A percentile compares a stretch with the other conserved stretches of the same genome.
phyloP scores from a whole-genome alignment of 2,329 filamentous ascomycete genomes.

The Xylariaceae sp. region DNA sequence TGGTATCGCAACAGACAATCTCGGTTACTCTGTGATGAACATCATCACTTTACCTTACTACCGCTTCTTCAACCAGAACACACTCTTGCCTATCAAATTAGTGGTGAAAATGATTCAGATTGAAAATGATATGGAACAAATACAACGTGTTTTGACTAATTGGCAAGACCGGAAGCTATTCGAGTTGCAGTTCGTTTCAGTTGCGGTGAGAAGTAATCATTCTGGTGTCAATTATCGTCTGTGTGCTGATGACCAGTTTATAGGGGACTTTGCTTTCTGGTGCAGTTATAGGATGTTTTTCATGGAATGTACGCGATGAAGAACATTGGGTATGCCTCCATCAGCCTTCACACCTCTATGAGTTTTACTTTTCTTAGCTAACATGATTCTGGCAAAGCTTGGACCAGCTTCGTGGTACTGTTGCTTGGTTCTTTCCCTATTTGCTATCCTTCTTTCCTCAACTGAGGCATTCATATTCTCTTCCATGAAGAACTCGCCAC shows the following conservation, averaged over 20 bases:
- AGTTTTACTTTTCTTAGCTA: not conserved
- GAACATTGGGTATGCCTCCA: slow-evolving; percentile 25
- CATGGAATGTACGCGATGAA: slow-evolving; percentile 20
- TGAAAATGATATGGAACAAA: slow-evolving; percentile 10
- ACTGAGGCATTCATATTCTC: slow-evolving; percentile 27
- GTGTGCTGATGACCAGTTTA: not conserved
- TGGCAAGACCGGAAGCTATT: slow-evolving; percentile 23
- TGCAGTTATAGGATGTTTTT: slow-evolving; percentile 28
- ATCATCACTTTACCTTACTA: slow-evolving; percentile 27
- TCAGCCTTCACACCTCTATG: not conserved
- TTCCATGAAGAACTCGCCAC: slow-evolving; percentile 15
- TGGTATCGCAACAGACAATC: no score
- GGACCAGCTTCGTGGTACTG: slow-evolving; percentile 19
- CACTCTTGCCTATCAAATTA: slow-evolving; percentile 20
- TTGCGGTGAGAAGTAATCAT: slow-evolving; percentile 16
- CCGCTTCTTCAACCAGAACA: slow-evolving; percentile 26
- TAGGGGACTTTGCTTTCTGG: slow-evolving; percentile 25
- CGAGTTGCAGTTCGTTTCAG: slow-evolving; percentile 23
- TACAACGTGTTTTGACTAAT: slow-evolving; percentile 15
- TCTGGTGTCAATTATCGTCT: not conserved
- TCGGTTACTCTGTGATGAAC: slow-evolving; percentile 4
- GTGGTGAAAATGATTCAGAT: slow-evolving; percentile 16
- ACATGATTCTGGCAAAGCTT: not conserved
- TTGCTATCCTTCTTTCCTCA: slow-evolving; percentile 26
- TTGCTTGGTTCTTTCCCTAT: slow-evolving; percentile 25